Conservation (phyloP, 495 filamentous ascomycete species). For the Penicillium simplicissimum region DNA sequence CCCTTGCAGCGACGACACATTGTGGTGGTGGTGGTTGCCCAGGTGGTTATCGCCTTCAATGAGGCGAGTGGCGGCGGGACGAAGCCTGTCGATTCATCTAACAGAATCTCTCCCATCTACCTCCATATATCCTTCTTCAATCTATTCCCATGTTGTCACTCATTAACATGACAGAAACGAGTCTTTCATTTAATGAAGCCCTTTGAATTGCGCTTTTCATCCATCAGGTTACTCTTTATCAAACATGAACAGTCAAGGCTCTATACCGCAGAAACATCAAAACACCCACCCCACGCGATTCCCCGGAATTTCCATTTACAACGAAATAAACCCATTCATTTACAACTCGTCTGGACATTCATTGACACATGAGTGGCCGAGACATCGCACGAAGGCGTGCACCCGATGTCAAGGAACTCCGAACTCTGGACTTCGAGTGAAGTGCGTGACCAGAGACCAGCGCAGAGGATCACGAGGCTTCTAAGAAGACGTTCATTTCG, state of each 20-base stretch:
- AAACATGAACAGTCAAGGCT: not conserved
- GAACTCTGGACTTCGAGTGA: not conserved
- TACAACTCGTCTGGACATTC: conserved; percentile 22
- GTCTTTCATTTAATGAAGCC: too few relatives aligned
- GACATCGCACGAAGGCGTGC: conserved; percentile 18
- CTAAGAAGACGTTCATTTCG: not conserved
- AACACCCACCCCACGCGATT: not conserved
- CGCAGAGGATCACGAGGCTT: conserved; percentile 2
- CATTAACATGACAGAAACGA: not conserved
- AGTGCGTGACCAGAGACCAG: not conserved
- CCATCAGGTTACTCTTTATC: not conserved
- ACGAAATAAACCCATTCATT: conserved; percentile 25
- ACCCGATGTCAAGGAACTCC: conserved; percentile 18
- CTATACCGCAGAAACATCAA: not conserved
- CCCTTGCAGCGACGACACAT: not conserved
- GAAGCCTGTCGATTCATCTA: not conserved
- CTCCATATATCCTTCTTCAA: too few relatives aligned
- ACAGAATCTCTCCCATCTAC: not conserved
- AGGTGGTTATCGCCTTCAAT: not conserved
- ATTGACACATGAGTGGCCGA: conserved; percentile 28
- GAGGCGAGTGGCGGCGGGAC: not conserved
- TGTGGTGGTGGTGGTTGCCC: not conserved
- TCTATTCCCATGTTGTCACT: not conserved
- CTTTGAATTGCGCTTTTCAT: too few relatives aligned
- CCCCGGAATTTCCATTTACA: conserved; percentile 21